Evolutionary conservation across 140 eudicot species (phyloP).

Genomic region (Cichorium intybus): DNA sequence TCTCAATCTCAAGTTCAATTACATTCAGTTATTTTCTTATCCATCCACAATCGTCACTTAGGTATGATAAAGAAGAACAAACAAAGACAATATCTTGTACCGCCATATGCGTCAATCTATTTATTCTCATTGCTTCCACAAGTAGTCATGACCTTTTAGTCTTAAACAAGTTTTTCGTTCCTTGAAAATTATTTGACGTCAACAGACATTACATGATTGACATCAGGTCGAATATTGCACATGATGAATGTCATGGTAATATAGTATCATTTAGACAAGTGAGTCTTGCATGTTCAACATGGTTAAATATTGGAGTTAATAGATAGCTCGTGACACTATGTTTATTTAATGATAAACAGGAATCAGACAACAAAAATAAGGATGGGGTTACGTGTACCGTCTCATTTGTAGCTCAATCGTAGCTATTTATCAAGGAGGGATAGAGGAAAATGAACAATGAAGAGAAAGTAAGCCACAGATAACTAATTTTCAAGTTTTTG

Average conservation of each 20-base stretch:
- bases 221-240: not conserved
- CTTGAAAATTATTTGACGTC: not conserved
- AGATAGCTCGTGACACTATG: not conserved
- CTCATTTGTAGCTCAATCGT: slow-evolving; percentile 4
- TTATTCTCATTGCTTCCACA: slow-evolving; percentile 20
- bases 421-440: slow-evolving; percentile 28
- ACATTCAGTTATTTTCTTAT: not conserved
- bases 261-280: not conserved
- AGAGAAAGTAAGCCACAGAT: slow-evolving; percentile 32
- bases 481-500: not conserved
- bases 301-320: not conserved
- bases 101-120: not conserved
- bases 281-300: not conserved
- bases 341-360: slow-evolving; percentile 14
- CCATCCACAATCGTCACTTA: slow-evolving; percentile 3
- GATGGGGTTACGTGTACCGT: slow-evolving; percentile 10
- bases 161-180: not conserved
- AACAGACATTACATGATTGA: not conserved
- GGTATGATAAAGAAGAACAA: not conserved
- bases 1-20: not conserved
- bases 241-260: not conserved
- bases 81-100: not conserved
- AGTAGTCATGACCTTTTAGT: slow-evolving; percentile 19
- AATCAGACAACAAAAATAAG: not conserved
- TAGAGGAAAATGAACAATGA: slow-evolving; percentile 20